Conservation (phyloP, 768 basidiomycete genomes). For the Lactarius sanguifluus region DNA sequence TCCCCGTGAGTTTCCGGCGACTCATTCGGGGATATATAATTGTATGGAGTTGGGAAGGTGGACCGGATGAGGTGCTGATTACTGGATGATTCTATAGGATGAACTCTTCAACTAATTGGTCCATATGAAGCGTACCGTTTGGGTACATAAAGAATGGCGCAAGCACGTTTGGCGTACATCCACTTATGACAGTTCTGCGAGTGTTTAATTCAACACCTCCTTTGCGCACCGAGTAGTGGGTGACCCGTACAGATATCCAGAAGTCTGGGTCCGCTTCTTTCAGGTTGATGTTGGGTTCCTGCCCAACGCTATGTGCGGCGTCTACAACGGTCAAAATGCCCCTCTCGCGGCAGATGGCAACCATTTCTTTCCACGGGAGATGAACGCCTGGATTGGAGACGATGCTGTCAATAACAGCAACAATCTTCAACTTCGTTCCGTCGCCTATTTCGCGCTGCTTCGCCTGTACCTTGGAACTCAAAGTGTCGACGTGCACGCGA, state of each 20-base stretch:
- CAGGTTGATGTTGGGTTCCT: constrained; percentile 62
- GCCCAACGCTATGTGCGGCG: constrained; percentile 78
- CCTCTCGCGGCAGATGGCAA: constrained; percentile 60
- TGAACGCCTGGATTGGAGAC: constrained; percentile 57
- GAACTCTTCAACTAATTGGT: not conserved
- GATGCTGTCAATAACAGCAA: constrained; percentile 72
- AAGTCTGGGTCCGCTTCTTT: constrained; percentile 63
- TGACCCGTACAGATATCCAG: constrained; percentile 62
- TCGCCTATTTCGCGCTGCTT: constrained; percentile 27
- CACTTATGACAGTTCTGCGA: constrained; percentile 83
- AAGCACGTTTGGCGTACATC: constrained; percentile 68
- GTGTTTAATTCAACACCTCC: not conserved
- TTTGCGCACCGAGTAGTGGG: too few species aligned
- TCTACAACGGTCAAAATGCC: constrained; percentile 71
- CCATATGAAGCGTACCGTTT: constrained; percentile 42
- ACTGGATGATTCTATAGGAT: constrained; percentile 37
- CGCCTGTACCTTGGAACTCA: constrained; percentile 32
- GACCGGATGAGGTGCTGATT: constrained; percentile 64
- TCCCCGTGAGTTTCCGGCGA: constrained; percentile 34
- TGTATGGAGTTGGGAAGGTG: constrained; percentile 54
- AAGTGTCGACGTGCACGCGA: constrained; percentile 38
- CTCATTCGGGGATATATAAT: constrained; percentile 51
- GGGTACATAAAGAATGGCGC: constrained; percentile 74
- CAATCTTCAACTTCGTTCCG: constrained; percentile 44
- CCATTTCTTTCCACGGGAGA: constrained; percentile 72